Evolutionary conservation across 1,284 basidiomycete species (phyloP), one percentile per base, ranked within the genome.

Genomic region (Ustilago curta): DNA sequence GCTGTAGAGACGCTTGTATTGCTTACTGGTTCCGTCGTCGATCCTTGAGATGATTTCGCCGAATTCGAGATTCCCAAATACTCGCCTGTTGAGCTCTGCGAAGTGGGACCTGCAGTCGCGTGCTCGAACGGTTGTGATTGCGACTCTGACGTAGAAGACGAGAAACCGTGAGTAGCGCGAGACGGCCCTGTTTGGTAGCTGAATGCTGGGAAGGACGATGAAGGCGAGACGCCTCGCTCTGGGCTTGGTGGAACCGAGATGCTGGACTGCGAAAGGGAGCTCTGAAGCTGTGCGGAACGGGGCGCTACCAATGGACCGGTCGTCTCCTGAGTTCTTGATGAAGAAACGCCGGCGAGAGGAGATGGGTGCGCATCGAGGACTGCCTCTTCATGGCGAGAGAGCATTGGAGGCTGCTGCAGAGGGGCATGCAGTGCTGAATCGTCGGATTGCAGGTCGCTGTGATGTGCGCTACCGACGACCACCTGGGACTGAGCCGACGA

Each of bases 151-250:
- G 47, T 9, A 11, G 53, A 48, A 21, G 61, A 37, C 11, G 59
- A 35, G 19, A 42, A 49, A 35, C 45, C 35, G 8, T 47, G 58
- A 9, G 58, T n/a, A 25, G 47, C 51, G n/a, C 59, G 61, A 19
- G 60, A 21, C 6, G 52, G 23, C n/a, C 51, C 65, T 25, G 40
- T 27, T 21, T 53, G 57, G 31, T 61, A 73, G 23, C 31, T 44
- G 37, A 69, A 69, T 4, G 51, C 56, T 32, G 59, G 47, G 40
- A 73, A 69, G 12, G 61, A 69, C 3, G 65, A 58, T 3, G 65
- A 61, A 19, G 70, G 65, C 12, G 70, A 69, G 25, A 59, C 52
- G 32, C 54, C 50, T 21, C 65, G 57, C 40, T 73, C 65, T 8
- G 70, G 61, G 37, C 60, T 65, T 23, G 45, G 57, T 2, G 57